Conservation (phyloP, 106 monocot genomes). For the Dactylorhiza incarnata region DNA sequence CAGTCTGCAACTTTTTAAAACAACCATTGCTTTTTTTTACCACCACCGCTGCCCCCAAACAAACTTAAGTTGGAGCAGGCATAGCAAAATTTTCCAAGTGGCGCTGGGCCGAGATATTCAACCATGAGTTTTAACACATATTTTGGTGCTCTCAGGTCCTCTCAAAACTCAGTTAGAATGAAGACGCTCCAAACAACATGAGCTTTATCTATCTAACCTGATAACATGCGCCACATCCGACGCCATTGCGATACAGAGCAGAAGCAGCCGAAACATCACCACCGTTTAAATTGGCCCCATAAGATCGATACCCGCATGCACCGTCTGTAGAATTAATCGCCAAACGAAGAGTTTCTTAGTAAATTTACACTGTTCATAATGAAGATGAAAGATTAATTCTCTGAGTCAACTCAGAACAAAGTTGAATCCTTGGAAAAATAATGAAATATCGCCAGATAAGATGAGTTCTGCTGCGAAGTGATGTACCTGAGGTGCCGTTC, state of each 20-base stretch:
- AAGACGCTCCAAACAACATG: not conserved
- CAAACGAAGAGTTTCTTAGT: too few species aligned
- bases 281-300: constrained; percentile 48
- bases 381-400: not conserved
- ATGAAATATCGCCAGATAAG: not conserved
- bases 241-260: constrained; percentile 49
- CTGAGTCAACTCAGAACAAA: not conserved
- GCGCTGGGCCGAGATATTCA: too few species aligned
- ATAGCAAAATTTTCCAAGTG: too few species aligned
- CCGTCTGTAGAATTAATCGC: constrained; percentile 20
- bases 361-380: not conserved
- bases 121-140: too few species aligned
- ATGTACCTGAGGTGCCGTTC: constrained; percentile 33
- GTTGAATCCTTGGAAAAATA: not conserved
- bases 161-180: not conserved
- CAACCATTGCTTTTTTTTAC: too few species aligned
- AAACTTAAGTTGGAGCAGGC: too few species aligned
- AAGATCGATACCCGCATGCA: constrained; percentile 46
- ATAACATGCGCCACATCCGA: constrained; percentile 72
- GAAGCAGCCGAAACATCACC: constrained; percentile 64
- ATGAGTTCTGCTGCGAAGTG: not conserved
- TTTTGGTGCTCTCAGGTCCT: too few species aligned
- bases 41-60: too few species aligned
- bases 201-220: constrained; percentile 21
- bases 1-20: too few species aligned